Evolutionary conservation across 2,329 filamentous ascomycete genomes (phyloP), one percentile per base, ranked within the genome.

Genomic region (Aureobasidium lini): DNA sequence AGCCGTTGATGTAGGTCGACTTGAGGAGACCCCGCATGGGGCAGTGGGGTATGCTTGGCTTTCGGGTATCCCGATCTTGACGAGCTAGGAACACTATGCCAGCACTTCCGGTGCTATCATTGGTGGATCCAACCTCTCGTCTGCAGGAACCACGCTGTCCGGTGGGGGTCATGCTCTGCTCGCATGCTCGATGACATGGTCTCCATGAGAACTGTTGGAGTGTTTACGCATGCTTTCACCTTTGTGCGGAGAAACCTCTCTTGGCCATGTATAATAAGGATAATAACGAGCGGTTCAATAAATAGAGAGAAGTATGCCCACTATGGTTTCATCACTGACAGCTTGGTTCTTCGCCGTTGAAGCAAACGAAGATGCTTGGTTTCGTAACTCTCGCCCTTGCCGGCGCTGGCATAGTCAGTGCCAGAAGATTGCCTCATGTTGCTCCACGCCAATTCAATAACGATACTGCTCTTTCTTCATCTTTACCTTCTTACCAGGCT

Each of bases 401-500:
- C 23, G 43, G 50, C 16, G 52, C 54, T 16, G 39, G 44, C 4
- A 43, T 53, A 18, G 36, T 42, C 16, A 46, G 34, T 31, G 50
- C 61, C 42, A 61, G 59, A 46, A 59, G 61, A 32, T 34, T 60
- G 28, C 59, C 49, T 29, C 54, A 57, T 32, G 23, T 57, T 13
- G 43, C 34, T 40, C 43, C 59, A 18, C 39, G 59, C 18, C 49
- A 60, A 8, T 57, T 47, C 18, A 31, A 44, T 31, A 52, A 43
- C 23, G 49, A 57, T 32, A 34, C 44, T 11, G 37, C 50, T 18
- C 40, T 60, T 15, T 44, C 50, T 29, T 40, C 49, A 15, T 53
- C 44, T 28, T 44, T 62, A 6, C 60, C 58, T 3, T 63, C 61
- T 6, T 61, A 63, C 16, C 56, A 59, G 37, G n/a, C 60, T 3